Evolutionary conservation across 441 rosid genomes (phyloP).

Genomic region (Populus hybrid): DNA sequence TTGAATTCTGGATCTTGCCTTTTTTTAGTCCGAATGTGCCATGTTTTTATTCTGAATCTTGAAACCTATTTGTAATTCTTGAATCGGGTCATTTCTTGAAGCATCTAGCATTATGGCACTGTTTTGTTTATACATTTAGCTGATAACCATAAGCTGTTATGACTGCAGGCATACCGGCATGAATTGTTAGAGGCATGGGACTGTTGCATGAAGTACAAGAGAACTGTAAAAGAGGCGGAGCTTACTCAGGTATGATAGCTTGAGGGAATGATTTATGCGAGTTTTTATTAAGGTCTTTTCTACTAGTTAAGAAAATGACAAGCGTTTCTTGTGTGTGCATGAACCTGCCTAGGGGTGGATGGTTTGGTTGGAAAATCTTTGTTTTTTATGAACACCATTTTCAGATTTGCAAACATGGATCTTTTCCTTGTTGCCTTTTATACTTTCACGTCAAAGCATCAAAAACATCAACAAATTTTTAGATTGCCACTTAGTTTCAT

Average conservation of each 20-base stretch:
- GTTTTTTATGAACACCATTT: not conserved
- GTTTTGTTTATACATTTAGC: not conserved
- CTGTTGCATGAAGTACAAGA: constrained; percentile 86
- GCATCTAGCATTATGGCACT: not conserved
- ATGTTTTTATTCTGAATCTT: not conserved
- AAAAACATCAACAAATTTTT: not conserved
- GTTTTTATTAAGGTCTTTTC: constrained; percentile 4
- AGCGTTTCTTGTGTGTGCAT: not conserved
- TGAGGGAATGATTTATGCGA: not conserved
- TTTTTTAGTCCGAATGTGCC: not conserved
- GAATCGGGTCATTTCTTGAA: not conserved
- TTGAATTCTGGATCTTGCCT: constrained; percentile 4
- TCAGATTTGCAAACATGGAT: too few relatives aligned
- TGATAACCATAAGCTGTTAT: constrained; percentile 1
- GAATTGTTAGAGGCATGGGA: constrained; percentile 95
- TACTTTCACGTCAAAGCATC: not conserved
- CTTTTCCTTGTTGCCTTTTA: not conserved
- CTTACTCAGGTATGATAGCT: constrained; percentile 73
- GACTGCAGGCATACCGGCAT: constrained; percentile 75
- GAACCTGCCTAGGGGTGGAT: not conserved
- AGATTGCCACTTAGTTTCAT: not conserved
- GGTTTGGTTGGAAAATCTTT: not conserved
- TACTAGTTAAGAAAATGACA: not conserved
- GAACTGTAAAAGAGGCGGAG: constrained; percentile 95
- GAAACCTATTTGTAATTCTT: not conserved